Evolutionary conservation across 192 early-diverging fungal genomes (phyloP).

Genomic region (Podila epicladia): DNA sequence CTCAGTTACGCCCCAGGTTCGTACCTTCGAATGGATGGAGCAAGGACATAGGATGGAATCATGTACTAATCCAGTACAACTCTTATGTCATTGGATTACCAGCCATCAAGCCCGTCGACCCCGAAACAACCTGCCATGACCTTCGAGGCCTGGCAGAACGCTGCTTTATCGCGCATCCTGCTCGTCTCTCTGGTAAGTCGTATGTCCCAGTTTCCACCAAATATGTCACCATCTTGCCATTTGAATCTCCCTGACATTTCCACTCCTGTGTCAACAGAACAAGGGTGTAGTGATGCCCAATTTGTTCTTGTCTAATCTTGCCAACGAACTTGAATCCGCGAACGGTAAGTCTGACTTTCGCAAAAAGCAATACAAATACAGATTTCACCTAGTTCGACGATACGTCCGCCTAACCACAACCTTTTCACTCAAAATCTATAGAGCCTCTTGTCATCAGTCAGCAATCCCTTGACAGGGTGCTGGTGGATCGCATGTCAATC

Average conservation of each 20-base stretch:
- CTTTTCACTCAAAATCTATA: conserved; percentile 42
- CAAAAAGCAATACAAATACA: not conserved
- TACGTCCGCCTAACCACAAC: not conserved
- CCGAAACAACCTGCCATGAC: conserved; percentile 50
- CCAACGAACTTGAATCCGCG: conserved; percentile 15
- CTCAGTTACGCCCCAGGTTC: not conserved
- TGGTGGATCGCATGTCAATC: conserved; percentile 76
- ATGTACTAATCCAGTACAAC: not conserved
- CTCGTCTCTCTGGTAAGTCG: conserved; percentile 76
- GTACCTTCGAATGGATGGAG: not conserved
- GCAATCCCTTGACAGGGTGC: conserved; percentile 69
- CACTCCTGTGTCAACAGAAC: conserved; percentile 30
- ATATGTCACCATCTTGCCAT: not conserved
- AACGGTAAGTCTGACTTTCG: conserved; percentile 16
- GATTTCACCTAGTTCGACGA: not conserved
- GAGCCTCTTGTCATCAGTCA: conserved; percentile 50
- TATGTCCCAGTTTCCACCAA: not conserved
- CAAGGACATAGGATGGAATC: not conserved
- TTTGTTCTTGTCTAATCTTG: conserved; percentile 33
- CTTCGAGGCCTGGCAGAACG: conserved; percentile 86
- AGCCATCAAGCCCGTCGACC: conserved; percentile 23
- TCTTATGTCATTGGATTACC: not conserved
- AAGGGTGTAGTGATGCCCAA: conserved; percentile 17
- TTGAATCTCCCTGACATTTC: not conserved
- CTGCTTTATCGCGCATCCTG: conserved; percentile 80